Base-by-base conservation (phyloP, 164 flowering plant genomes). In the Macadamia integrifolia region DNA sequence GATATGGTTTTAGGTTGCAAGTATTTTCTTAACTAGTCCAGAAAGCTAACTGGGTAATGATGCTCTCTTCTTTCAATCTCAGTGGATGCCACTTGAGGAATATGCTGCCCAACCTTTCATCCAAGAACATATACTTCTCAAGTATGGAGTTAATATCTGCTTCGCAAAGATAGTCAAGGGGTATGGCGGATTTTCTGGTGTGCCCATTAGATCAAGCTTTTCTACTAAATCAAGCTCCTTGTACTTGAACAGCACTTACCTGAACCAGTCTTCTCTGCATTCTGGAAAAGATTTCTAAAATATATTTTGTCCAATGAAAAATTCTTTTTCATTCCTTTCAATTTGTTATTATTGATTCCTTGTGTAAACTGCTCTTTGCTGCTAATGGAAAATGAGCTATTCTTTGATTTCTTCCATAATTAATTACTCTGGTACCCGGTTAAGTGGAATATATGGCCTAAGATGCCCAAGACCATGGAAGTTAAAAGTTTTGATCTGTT, bases 81-180 rank as follows among this genome's bases (percentile, higher is more conserved):
- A 91, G 95, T 91, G 97, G 97, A 86, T 91, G 91, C 86, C 90
- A 60, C 70, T 83, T 55, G 86, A 85, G 49, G 91, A 87, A 66
- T 89, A 79, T 64, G 77, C 76, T 50, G 81, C 81, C 8, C 90
- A 85, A 67, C 88, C 89, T 32, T 75, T 68, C 60, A 74, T 77
- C 29, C 71, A 75, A 67, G 69, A 80, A 15, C 68, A 78, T 6
- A 82, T 75, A 28, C 67, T 84, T 1, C 63, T 73, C 30, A 84
- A 70, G 77, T 65, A 73, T 73, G 71, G 83, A 3, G 43, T 57
- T 14, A 78, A 85, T 58, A 64, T 91, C 35, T 79, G 84, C 81
- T 62, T 66, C 5, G 87, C 84, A 3, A 87, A 80, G 63, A 61
- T 61, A 6, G 82, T 84, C 14, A 68, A 66, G 9, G 62, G 60